These are phyloP conservation scores for Gnaphalium uliginosum DNA, from an alignment of 129 eudicot species.

Conservation along the genomic window DNA sequence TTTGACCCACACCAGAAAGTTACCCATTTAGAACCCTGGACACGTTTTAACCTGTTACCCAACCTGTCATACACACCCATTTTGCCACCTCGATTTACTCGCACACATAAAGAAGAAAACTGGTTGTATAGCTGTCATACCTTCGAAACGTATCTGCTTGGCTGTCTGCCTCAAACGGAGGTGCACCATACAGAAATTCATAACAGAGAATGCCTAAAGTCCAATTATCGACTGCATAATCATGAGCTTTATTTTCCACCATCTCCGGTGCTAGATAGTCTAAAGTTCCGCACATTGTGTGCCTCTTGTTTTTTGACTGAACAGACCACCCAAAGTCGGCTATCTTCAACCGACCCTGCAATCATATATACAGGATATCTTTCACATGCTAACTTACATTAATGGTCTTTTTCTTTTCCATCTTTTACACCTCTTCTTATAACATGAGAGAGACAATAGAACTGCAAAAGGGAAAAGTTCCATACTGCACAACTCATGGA, in stretches of 20 bases:
- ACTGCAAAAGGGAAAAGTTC: no score
- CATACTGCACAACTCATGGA: no score
- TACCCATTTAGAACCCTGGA: not conserved
- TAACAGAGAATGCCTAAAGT: conserved; percentile 86
- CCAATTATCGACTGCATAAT: conserved; percentile 94
- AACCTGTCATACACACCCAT: not conserved
- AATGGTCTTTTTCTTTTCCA: not conserved
- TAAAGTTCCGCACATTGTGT: conserved; percentile 94
- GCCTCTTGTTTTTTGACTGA: conserved; percentile 75
- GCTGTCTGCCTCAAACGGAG: conserved; percentile 92
- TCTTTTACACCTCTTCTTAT: not conserved
- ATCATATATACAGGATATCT: conserved; percentile 1
- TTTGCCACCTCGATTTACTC: not conserved
- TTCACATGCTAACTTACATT: not conserved
- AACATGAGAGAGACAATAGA: no score
- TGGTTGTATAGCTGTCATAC: conserved; percentile 33
- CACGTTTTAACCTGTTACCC: not conserved
- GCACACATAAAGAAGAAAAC: not conserved
- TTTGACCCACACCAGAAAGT: not conserved
- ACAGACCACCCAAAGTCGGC: conserved; percentile 99
- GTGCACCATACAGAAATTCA: conserved; percentile 82
- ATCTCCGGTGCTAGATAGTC: conserved; percentile 96
- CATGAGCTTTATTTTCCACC: conserved; percentile 97
- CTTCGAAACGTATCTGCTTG: conserved; percentile 80
- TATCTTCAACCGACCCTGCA: conserved; percentile 84